A percentile compares a stretch with the other conserved stretches of the same genome.
Evolutionary conservation across 495 filamentous ascomycete species (phyloP).

Genomic region (Annulohypoxylon maeteangense): DNA sequence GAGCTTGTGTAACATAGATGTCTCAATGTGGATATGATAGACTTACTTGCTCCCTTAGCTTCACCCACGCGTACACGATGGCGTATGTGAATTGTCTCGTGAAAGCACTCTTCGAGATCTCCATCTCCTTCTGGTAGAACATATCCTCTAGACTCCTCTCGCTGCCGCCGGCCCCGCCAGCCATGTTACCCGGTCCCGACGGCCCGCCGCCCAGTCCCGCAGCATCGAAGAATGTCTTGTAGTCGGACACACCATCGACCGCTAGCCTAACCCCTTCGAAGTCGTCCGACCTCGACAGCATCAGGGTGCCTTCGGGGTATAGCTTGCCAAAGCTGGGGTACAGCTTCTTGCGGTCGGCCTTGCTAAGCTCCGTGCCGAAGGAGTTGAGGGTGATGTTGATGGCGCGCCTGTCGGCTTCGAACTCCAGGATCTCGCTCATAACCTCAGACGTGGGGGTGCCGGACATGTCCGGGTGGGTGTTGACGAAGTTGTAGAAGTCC

Average conservation of each 20-base stretch:
- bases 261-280: slow-evolving; percentile 92
- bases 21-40: neutral
- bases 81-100: slow-evolving; percentile 96
- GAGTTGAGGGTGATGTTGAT: slow-evolving; percentile 99
- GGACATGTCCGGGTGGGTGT: slow-evolving; percentile 80
- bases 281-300: slow-evolving; percentile 96
- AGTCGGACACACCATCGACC: slow-evolving; percentile 90
- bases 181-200: slow-evolving; percentile 83
- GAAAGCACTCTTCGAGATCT: slow-evolving; percentile 92
- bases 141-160: slow-evolving; percentile 94
- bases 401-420: slow-evolving; percentile 93
- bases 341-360: slow-evolving; percentile 92
- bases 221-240: slow-evolving; percentile 93
- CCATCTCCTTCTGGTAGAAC: slow-evolving; percentile 99
- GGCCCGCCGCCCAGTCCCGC: slow-evolving; percentile 83
- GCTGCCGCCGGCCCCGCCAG: slow-evolving; percentile 76
- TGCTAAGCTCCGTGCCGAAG: slow-evolving; percentile 95
- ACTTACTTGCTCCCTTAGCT: slow-evolving; percentile 93
- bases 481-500: slow-evolving; percentile 94
- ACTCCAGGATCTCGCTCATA: slow-evolving; percentile 94
- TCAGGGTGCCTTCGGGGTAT: slow-evolving; percentile 92
- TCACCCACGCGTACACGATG: slow-evolving; percentile 98
- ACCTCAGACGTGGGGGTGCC: slow-evolving; percentile 92
- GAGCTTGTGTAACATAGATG: neutral
- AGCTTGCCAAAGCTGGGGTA: slow-evolving; percentile 92